These are phyloP conservation scores for Guyanaporus albipodus DNA, from an alignment of 768 basidiomycete genomes.

Conservation along the genomic window DNA sequence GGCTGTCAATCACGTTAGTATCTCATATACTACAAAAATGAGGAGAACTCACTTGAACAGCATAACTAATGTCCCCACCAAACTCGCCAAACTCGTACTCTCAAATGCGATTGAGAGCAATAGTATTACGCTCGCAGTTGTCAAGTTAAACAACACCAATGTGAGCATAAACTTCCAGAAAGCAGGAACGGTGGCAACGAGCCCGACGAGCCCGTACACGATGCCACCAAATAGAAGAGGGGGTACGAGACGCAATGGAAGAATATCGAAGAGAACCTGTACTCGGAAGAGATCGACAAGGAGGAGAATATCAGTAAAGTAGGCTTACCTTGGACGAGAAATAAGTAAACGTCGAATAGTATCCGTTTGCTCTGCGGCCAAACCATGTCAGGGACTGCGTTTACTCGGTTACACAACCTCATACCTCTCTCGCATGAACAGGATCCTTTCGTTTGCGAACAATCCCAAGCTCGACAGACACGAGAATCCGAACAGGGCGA, in stretches of 20 bases:
- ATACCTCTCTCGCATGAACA: slow-evolving; percentile 98
- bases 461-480: slow-evolving; percentile 90
- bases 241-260: slow-evolving; percentile 91
- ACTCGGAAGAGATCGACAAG: not conserved
- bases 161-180: slow-evolving; percentile 99
- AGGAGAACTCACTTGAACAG: slow-evolving; percentile 82
- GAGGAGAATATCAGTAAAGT: not conserved
- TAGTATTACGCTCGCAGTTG: slow-evolving; percentile 89
- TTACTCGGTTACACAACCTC: slow-evolving; percentile 12
- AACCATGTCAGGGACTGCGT: not conserved
- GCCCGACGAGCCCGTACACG: slow-evolving; percentile 90
- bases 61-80: slow-evolving; percentile 96
- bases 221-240: slow-evolving; percentile 95
- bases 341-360: slow-evolving; percentile 96
- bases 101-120: slow-evolving; percentile 87
- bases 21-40: slow-evolving; percentile 1
- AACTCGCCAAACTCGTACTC: slow-evolving; percentile 82
- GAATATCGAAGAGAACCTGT: slow-evolving; percentile 91
- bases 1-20: slow-evolving; percentile 40
- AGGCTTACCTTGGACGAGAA: slow-evolving; percentile 80
- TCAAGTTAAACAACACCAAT: slow-evolving; percentile 93
- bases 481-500: slow-evolving; percentile 96
- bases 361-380: slow-evolving; percentile 81
- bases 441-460: slow-evolving; percentile 91
- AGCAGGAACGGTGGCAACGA: slow-evolving; percentile 81